Evolutionary conservation across 306 rosid species (phyloP), one percentile per base, ranked within the genome.

Genomic region (Carpinus fangiana): DNA sequence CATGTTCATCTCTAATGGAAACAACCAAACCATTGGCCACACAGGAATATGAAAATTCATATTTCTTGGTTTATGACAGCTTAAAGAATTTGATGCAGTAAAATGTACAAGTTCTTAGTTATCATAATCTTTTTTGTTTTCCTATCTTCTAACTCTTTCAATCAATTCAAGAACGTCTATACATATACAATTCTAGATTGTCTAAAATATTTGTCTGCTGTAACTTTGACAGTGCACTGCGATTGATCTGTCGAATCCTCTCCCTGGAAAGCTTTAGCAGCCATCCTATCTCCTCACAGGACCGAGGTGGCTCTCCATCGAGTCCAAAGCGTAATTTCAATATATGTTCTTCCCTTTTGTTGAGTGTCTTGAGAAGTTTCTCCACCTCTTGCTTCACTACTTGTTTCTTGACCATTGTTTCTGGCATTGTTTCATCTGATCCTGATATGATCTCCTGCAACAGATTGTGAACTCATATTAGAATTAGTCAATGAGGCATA

Each of bases 201-300:
- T 82, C 82, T 61, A 78, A 74, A 76, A 64, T 36, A 23, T 69
- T 62, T 10, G 76, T 79, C 12, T 79, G 83, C 68, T 57, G 78
- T 78, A 93, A 78, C 80, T 90, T 93, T 62, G 89, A 79, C 72
- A 93, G 60, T 14, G 96, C 92, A 71, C 79, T 80, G 26, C 68
- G 72, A 76, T 87, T 78, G 52, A 86, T 90, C 83, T 82, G 96
- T 53, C 98, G 80, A 62, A 87, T 79, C 64, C 91, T 83, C 81
- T 91, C 98, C 80, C 97, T 81, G 2, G 92, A 93, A 45, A 93
- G 87, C 54, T 90, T 87, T 73, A 91, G 18, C 41, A 72, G 1
- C 78, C 84, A 86, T 31, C 93, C 98, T 64, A 93, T 90, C 85
- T 91, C 96, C 81, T 87, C 91, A 71, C 68, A 87, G 14, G 96